Conservation (phyloP, 345 rosid species). For the Firmiana major region DNA sequence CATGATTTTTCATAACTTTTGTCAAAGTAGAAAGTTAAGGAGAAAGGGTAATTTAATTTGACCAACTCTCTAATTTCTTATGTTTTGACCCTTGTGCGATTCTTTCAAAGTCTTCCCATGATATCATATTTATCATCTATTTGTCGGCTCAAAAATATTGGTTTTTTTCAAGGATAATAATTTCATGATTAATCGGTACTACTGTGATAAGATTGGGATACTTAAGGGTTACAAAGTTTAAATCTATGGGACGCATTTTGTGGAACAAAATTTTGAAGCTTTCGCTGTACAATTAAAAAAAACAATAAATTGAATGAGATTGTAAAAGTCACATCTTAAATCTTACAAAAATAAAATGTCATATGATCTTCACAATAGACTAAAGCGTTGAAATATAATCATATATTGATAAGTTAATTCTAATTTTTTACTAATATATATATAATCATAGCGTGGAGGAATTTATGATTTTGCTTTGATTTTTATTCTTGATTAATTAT, state of each 20-base stretch:
- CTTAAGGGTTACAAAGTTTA: too few relatives aligned
- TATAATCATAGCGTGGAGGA: background rate
- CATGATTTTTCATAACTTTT: background rate
- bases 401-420: background rate
- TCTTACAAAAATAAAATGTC: too few relatives aligned
- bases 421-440: too few relatives aligned
- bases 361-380: too few relatives aligned
- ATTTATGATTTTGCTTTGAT: background rate
- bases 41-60: background rate
- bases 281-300: too few relatives aligned
- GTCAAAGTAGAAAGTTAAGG: background rate
- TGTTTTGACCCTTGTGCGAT: background rate
- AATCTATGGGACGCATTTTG: too few relatives aligned
- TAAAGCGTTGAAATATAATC: background rate
- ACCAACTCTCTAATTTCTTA: background rate
- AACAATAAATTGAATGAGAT: too few relatives aligned
- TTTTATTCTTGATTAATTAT: background rate
- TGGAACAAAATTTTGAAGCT: too few relatives aligned
- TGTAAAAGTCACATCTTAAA: too few relatives aligned
- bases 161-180: background rate
- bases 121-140: background rate
- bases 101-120: background rate
- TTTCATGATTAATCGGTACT: background rate
- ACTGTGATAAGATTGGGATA: too few relatives aligned
- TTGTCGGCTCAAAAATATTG: background rate